Percentiles rank a stretch among this genome's conserved stretches.
phyloP scores from a whole-genome alignment of 2,329 filamentous ascomycete genomes.

The Fusarium transvaalense region DNA sequence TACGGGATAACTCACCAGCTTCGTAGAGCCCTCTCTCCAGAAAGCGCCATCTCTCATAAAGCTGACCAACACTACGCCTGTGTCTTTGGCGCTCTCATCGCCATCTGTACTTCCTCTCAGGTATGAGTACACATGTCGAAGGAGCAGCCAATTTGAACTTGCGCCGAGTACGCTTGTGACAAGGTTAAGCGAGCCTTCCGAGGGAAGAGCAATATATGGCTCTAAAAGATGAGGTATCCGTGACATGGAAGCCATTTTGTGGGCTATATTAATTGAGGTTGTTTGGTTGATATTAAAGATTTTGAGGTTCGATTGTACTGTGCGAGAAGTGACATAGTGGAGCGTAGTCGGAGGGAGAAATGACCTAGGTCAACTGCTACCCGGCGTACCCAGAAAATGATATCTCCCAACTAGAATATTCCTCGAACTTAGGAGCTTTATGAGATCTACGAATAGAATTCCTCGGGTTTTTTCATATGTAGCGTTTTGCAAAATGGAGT shows the following conservation, averaged over 20 bases:
- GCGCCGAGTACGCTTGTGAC: conserved; percentile 76
- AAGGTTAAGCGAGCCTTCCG: conserved; percentile 71
- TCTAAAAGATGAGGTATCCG: conserved; percentile 74
- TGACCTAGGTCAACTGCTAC: not conserved
- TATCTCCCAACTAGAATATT: not conserved
- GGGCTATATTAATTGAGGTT: not conserved
- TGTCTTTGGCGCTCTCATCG: conserved; percentile 48
- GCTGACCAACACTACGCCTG: conserved; percentile 79
- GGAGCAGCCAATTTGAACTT: conserved; percentile 73
- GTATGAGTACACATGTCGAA: conserved; percentile 66
- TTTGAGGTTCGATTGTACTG: conserved; percentile 40
- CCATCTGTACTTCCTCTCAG: conserved; percentile 50
- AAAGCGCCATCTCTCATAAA: conserved; percentile 84
- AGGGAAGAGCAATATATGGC: conserved; percentile 70
- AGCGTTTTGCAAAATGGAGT: not conserved
- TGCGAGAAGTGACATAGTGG: conserved; percentile 32
- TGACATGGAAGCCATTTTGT: conserved; percentile 53
- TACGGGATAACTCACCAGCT: conserved; percentile 64
- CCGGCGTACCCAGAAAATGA: not conserved
- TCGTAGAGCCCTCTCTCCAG: conserved; percentile 79
- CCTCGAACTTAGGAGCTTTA: not conserved
- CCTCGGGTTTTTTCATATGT: not conserved
- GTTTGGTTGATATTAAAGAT: conserved; percentile 26
- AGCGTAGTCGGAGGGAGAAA: conserved; percentile 1
- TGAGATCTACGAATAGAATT: not conserved